Evolutionary conservation across 129 eudicot species (phyloP), one percentile per base, ranked within the genome.

Genomic region (Saposhnikovia divaricata): DNA sequence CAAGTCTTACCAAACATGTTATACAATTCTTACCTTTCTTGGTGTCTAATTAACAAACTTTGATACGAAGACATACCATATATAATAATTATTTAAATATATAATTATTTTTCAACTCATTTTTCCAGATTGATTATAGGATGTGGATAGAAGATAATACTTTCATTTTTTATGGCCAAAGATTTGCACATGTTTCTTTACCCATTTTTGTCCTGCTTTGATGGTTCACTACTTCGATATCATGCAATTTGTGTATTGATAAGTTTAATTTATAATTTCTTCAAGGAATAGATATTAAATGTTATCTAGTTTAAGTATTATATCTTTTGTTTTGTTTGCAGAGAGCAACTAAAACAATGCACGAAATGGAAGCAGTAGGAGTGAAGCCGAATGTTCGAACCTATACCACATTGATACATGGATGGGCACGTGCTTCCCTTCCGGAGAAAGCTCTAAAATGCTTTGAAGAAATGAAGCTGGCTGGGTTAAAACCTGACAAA

Each of bases 351-450:
- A 87, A 87, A 82, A 96, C 93, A 25, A 79, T 92, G 3, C 75
- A 81, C 79, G 98, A 96, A 75, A 96, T 96, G 99, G 84, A 88
- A 86, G 81, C 86, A 9, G 80, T 89, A 13, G 97, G 99, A 43
- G 90, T 92, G 87, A 92, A 88, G 70, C 93, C 99, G 11, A 96
- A 96, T 43, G 38, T 96, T 38, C 92, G 88, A 80, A 96, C 99
- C 6, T 92, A 90, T 83, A 96, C 99, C 3, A 89, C 99, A 2
- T 51, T 96, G 23, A 92, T 96, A 57, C 90, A 89, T 46, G 99
- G 99, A 10, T 96, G 99, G 99, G 91, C 99, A 5, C 90, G 92
- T 2, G 97, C 99, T 37, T 92, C 97, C 61, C 95, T 89, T 31
- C 99, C 99, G 0, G 99, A 96, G 80, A 96, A 96, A 75, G 98